Evolutionary conservation across 2,329 filamentous ascomycete species (phyloP), one percentile per base, ranked within the genome.

Genomic region (Colletotrichum noveboracense): DNA sequence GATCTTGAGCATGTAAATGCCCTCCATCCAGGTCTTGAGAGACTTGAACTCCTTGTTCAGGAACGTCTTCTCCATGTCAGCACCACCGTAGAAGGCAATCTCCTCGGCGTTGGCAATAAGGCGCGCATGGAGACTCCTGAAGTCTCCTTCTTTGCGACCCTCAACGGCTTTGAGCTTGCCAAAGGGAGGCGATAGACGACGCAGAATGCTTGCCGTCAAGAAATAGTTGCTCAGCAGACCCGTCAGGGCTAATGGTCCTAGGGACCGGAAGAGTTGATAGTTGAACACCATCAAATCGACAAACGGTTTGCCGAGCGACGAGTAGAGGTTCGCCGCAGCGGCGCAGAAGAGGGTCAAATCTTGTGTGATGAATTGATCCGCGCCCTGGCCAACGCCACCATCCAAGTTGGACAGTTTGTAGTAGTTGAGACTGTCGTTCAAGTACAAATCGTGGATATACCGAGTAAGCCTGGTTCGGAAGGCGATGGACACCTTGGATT

Each of bases 211-310:
- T 4, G 97, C 97, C 0, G 97, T 99, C 66, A 97, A 88, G 85
- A 98, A 96, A 85, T 99, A 99, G 82, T 98, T 98, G 82, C 95
- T 94, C 79, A 98, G 86, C 34, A 99, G 91, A 1, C 95, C 96
- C 6, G 93, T 94, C 73, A 98, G 87, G 1, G 97, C 97, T 21
- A 98, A 85, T 1, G 96, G 96, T 0, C 97, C 97, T 0, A 99
- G 89, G 0, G 96, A 98, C 43, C 94, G 94, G 84, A 98, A 98
- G 0, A 99, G 91, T 84, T 99, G 97, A 84, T 98, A 99, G 85
- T 98, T 99, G 89, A 99, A 99, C 62, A 98, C 97, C 79, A 96
- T 95, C 3, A 99, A 89, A 83, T 99, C 97, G n/a, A 99, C 95
- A 78, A 98, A 93, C 0, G 97, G 97, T 84, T 99, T 99, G n/a